A percentile compares a stretch with the other conserved stretches of the same genome.
phyloP scores from a whole-genome alignment of 305 asterid genomes.

The Petunia hybrid region DNA sequence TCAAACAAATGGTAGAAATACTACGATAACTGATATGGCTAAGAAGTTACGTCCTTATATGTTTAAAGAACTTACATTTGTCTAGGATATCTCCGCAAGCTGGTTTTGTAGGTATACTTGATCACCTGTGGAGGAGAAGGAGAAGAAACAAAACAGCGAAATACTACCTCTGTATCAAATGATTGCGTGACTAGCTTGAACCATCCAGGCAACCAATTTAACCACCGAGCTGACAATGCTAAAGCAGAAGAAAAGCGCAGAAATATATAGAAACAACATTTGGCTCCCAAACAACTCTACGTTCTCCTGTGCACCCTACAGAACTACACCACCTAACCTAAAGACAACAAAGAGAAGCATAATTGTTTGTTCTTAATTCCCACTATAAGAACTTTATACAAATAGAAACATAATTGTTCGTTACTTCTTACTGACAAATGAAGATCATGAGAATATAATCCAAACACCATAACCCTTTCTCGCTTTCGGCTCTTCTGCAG shows the following conservation, averaged over 20 bases:
- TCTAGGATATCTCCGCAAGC: no score
- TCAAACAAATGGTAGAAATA: no score
- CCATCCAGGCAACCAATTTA: no score
- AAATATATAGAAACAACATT: background rate
- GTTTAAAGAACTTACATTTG: no score
- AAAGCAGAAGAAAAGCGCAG: background rate
- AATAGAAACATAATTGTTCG: background rate
- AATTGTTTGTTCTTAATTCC: background rate
- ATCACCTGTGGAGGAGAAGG: no score
- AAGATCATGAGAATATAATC: background rate
- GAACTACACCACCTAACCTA: background rate
- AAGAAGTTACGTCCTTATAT: no score
- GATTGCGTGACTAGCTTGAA: no score
- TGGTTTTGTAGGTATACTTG: no score
- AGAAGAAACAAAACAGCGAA: no score
- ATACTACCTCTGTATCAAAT: no score
- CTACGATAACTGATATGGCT: no score
- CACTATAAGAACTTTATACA: background rate
- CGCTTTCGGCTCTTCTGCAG: background rate
- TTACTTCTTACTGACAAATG: background rate
- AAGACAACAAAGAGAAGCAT: background rate
- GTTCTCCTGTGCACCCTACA: conserved; percentile 2
- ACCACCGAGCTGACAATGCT: background rate
- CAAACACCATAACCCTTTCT: background rate
- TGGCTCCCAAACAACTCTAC: background rate